Base-by-base conservation (phyloP, 768 basidiomycete species). In the Scleroderma citrinum region DNA sequence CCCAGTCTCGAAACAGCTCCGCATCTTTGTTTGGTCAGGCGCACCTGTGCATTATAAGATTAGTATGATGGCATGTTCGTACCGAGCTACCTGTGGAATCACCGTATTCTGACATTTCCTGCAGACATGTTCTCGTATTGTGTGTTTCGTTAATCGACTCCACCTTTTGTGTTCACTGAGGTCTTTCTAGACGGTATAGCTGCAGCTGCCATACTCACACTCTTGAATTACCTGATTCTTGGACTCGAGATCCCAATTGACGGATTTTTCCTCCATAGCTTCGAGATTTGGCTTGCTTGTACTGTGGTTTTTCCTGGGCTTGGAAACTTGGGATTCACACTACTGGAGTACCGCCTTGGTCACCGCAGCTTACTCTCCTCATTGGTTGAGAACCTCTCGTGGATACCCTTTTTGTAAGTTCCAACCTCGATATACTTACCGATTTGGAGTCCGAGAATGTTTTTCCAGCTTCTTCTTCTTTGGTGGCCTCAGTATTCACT, bases 21-120 rank as follows among this genome's bases (percentile, higher is more conserved):
- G 82, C 45, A 74, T 68, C 29, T 91, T 91, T 70, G 56, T 88
- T 31, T 90, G 88, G 88, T 85, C 83, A 0, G 63, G 58, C 34
- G 86, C 85, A 1, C 87, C 87, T 6, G 74, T 87, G 0, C 88
- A 91, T 60, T 89, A 91, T 75, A 90, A 90, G 70, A 71, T 89
- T 59, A 75, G 77, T 26, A 76, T 80, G 71, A 59, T 73, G 60
- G 69, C 77, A 35, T 83, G 77, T 70, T 60, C 43, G 65, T 69
- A 55, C 38, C 8, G 14, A 20, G 20, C 13, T 34, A 7, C 47
- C 31, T 31, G 26, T 38, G 41, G 48, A 11, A 10, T 19, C 19
- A 44, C 26, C 29, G 16, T 39, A 47, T 13, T 11, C 21, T 56
- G 23, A 65, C 44, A 29, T 19, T 23, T 38, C 21, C 19, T 13